Base-by-base conservation (phyloP, 352 stramenopile genomes). In the Pythium insidiosum region DNA sequence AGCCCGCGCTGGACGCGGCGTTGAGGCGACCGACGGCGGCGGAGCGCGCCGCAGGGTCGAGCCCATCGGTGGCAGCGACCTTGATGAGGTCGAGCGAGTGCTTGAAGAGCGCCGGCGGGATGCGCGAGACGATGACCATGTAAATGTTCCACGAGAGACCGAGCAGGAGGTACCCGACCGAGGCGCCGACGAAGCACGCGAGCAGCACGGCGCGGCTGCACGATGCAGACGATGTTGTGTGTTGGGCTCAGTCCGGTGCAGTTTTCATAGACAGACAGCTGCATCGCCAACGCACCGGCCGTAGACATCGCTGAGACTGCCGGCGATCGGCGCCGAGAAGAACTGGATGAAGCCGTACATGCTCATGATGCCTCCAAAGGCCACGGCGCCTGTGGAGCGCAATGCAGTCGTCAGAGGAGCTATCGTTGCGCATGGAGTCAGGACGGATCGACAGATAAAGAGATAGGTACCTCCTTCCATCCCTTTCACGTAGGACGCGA, bases 321-420 rank as follows among this genome's bases (percentile, higher is more conserved):
- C 78, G 11, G 77, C 75, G 29, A 91, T 60, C 4, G 78, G 78
- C 21, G 78, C 73, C 13, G 75, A 76, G 61, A 88, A 81, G 53
- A 88, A 86, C 59, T 91, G 79, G 50, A 91, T 79, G 57, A 85
- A 76, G 37, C 79, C 79, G 61, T 91, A 91, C 56, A 91, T 63
- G 34, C 74, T 88, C 66, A 88, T 86, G 61, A 91, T 77, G 43
- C 72, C 68, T 13, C 79, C 79, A 42, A 91, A 85, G 23, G 63
- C 47, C 16, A 91, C 28, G 33, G 75, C 72, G 38, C 67, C 62
- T 68, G 46, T n/a, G 19, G 21, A n/a, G 20, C 23, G 36, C 24
- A 5, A n/a, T 30, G 12, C 24, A 37, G 18, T 5, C n/a, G n/a
- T 9, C 18, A 53, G 30, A 11, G 20, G n/a, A 43, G n/a, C n/a